These are phyloP conservation scores for Cercospora janseana DNA, from an alignment of 2,329 filamentous ascomycete species.

Conservation along the genomic window DNA sequence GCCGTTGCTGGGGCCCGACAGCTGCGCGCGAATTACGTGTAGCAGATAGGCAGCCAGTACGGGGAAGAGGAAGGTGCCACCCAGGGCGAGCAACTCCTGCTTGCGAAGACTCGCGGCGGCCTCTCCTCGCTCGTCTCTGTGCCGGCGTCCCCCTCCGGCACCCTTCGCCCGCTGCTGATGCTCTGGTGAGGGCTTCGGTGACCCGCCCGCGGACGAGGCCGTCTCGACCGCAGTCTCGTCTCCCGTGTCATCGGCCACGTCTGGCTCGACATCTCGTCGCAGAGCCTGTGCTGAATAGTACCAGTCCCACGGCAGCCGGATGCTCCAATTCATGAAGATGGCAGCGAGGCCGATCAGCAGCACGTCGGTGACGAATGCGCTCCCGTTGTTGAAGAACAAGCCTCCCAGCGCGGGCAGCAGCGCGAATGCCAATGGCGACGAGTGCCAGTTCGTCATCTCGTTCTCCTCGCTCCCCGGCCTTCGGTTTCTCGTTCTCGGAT, in stretches of 20 bases:
- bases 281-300: constrained; percentile 50
- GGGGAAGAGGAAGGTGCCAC: constrained; percentile 77
- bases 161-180: constrained; percentile 9
- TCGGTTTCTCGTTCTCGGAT: constrained; percentile 43
- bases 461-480: constrained; percentile 40
- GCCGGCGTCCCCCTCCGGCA: too few species aligned
- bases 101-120: constrained; percentile 65
- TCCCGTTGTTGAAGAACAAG: constrained; percentile 79
- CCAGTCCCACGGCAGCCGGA: constrained; percentile 79
- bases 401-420: constrained; percentile 83
- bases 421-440: constrained; percentile 77
- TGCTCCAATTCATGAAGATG: constrained; percentile 88
- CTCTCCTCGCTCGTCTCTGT: constrained; percentile 29
- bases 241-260: constrained; percentile 8
- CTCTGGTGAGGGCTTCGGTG: constrained; percentile 19
- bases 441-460: constrained; percentile 70
- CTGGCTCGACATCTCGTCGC: constrained; percentile 25
- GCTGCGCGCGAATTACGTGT: constrained; percentile 74
- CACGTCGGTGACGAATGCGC: constrained; percentile 78
- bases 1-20: constrained; percentile 79
- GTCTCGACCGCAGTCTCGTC: constrained; percentile 29
- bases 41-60: constrained; percentile 77
- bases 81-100: constrained; percentile 72
- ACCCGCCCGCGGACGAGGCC: constrained; percentile 26
- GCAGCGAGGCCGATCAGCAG: constrained; percentile 76